Evolutionary conservation across 768 basidiomycete genomes (phyloP), one percentile per base, ranked within the genome.

Genomic region (Pleurotus salmoneostramineus): DNA sequence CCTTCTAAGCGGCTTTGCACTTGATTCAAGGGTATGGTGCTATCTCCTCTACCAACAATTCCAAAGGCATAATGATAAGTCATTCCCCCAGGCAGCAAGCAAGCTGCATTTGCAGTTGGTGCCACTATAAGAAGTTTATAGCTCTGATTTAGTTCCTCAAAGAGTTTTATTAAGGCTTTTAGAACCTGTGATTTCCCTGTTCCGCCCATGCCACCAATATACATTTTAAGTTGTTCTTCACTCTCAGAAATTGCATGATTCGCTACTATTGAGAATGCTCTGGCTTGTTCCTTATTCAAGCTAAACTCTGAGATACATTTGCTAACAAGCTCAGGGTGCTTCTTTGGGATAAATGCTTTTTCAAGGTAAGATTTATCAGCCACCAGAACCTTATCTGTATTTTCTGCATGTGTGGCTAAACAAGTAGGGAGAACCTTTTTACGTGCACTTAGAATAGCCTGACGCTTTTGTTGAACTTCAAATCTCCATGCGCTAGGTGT

Each of bases 171-270:
- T 8, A 70, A 3, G n/a, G 71, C 65, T 49, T 68, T 60, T 1
- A 75, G 61, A 0, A 75, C 71, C 31, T 69, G 66, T 0, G 67
- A 63, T 57, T 74, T 75, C 0, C 72, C 71, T 5, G 71, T 72
- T 0, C 72, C 73, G 44, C 69, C 71, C 59, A 69, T 66, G 4
- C 73, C 73, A 12, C 68, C 69, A 4, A 74, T 43, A 46, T 72
- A 69, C 69, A 76, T 70, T 47, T 62, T 62, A 0, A 76, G 51
- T 14, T 65, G 70, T 0, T 65, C 62, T 4, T 60, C 35, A 11
- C 57, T 31, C 4, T 14, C 31, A 14, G 7, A 6, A 14, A 55
- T 21, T 1, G 62, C 56, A 64, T 72, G 72, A 43, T 72, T 62
- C 3, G 67, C 67, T 12, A 74, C 61, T 27, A 72, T 67, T 0